Base-by-base conservation (phyloP, 2,329 filamentous ascomycete species). In the Trichoderma endophyticum region DNA sequence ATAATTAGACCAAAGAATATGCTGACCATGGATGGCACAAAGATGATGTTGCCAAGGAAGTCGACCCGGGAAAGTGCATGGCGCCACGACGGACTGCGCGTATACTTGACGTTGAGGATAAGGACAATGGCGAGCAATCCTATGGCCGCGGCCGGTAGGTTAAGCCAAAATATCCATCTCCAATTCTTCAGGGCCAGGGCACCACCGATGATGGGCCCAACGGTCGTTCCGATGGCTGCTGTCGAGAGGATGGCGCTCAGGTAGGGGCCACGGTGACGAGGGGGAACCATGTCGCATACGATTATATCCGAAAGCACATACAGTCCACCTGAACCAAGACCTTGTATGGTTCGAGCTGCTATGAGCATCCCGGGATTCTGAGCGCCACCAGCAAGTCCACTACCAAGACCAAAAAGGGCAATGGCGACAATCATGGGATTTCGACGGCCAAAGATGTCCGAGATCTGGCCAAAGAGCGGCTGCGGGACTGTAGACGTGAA, bases 381-480 rank as follows among this genome's bases (percentile, higher is more conserved):
- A 0, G 86, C 82, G 0, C 80, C 82, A 0, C 85, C 86, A 9
- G 79, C 79, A 5, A 88, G 80, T 0, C 81, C 84, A 70, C 86
- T 88, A 0, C 88, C 88, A 0, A 89, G 74, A 0, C 80, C 81
- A 72, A 89, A 89, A 1, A 87, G 73, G 12, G 77, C 79, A 1
- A 88, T 81, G 3, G 84, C 77, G 8, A 76, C 63, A 0, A 87
- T 77, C 18, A 80, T 79, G 28, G 82, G 77, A 63, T 79, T 82
- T 26, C 84, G 81, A 2, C 87, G 81, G 3, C 88, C 87, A 73
- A 85, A 89, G n/a, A 89, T 81, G 67, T 88, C 82, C 15, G 84
- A 81, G 0, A 86, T 73, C 73, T 88, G 85, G 1, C 85, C 86
- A 57, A 84, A 84, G 0, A 88, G 73, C 0, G 87, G 87, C 65